These are phyloP conservation scores for Elsinoe ampelina DNA, from an alignment of 2,329 filamentous ascomycete genomes.

Conservation along the genomic window DNA sequence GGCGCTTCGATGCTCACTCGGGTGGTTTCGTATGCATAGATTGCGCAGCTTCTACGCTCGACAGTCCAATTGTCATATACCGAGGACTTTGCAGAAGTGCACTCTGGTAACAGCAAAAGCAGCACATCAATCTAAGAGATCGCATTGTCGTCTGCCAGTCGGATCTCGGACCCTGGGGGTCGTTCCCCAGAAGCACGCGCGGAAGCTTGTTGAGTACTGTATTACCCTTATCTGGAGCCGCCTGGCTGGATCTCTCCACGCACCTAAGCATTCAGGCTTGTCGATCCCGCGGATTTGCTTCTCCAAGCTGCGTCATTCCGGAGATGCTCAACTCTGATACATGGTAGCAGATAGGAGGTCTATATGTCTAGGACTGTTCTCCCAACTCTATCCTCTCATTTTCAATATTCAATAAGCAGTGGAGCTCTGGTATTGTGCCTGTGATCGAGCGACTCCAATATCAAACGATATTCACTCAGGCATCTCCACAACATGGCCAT, in stretches of 20 bases:
- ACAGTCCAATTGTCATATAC: too few species aligned
- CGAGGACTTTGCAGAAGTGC: too few species aligned
- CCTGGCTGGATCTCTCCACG: neutral
- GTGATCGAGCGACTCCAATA: neutral
- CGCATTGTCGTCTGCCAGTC: too few species aligned
- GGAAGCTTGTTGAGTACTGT: neutral
- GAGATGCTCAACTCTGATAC: neutral
- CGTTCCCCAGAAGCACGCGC: neutral
- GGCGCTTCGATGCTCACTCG: neutral
- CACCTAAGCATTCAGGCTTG: neutral
- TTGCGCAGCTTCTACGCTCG: too few species aligned
- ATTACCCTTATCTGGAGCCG: neutral
- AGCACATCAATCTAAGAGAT: too few species aligned
- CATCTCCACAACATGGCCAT: conserved; percentile 14
- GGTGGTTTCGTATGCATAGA: too few species aligned
- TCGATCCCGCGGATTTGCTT: conserved; percentile 10
- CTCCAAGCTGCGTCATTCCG: conserved; percentile 2
- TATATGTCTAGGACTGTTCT: neutral
- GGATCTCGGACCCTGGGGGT: neutral
- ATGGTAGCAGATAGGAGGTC: neutral
- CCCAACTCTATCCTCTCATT: neutral
- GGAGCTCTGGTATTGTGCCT: too few species aligned
- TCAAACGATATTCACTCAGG: neutral
- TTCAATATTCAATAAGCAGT: neutral
- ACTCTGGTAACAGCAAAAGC: too few species aligned